These are phyloP conservation scores for Seminavis robusta DNA, from an alignment of 108 stramenopile species.

Conservation along the genomic window DNA sequence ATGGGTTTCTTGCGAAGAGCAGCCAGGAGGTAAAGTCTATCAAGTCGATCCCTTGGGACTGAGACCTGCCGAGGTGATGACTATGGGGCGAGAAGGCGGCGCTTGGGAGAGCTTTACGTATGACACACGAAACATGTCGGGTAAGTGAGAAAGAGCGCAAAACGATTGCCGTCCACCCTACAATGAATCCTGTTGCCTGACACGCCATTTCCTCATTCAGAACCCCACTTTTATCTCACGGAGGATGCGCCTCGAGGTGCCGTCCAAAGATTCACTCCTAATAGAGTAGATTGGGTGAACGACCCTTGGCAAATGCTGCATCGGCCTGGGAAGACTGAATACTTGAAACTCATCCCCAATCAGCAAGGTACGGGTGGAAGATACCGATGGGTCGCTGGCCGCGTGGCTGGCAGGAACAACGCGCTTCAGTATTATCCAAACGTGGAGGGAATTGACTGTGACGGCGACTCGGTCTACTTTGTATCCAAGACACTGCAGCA, in stretches of 20 bases:
- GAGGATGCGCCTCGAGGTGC: conserved; percentile 44
- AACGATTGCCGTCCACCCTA: no score
- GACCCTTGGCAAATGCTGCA: conserved; percentile 21
- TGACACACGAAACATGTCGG: no score
- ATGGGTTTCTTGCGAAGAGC: conserved; percentile 34
- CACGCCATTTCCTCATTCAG: no score
- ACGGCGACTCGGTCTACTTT: conserved; percentile 20
- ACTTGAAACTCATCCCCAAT: conserved; percentile 9
- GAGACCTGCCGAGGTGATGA: not conserved
- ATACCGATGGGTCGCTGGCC: conserved; percentile 13
- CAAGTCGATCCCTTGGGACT: conserved; percentile 24
- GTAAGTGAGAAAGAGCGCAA: no score
- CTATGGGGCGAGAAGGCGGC: no score
- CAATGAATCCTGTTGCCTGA: no score
- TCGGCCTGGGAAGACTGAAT: conserved; percentile 16
- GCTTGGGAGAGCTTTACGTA: no score
- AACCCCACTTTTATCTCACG: conserved; percentile 43
- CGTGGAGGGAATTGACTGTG: conserved; percentile 36
- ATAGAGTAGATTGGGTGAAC: conserved; percentile 6
- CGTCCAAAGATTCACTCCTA: conserved; percentile 39
- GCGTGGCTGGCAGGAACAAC: conserved; percentile 1
- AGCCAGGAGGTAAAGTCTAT: conserved; percentile 6
- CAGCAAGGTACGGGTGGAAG: not conserved
- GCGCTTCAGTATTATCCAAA: conserved; percentile 16
- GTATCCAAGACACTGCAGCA: conserved; percentile 25